Evolutionary conservation across 345 rosid genomes (phyloP).

Genomic region (Dipteronia dyeriana): DNA sequence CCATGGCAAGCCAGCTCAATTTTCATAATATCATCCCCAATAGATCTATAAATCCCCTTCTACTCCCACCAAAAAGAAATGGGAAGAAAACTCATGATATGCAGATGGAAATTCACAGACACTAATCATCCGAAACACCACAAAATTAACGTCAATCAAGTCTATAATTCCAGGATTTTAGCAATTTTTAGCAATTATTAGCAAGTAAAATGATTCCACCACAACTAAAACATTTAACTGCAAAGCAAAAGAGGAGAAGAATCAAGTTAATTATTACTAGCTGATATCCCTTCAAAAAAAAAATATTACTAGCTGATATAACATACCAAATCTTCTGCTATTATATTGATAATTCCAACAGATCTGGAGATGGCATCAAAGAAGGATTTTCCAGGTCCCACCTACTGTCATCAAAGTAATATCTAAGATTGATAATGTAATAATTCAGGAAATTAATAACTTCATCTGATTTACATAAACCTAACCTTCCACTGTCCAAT

Average conservation of each 20-base stretch:
- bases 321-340: constrained; percentile 95
- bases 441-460: constrained; percentile 20
- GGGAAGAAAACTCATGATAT: neutral
- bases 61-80: neutral
- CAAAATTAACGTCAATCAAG: neutral
- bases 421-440: constrained; percentile 28
- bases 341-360: constrained; percentile 72
- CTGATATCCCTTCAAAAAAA: too few species aligned
- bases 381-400: constrained; percentile 87
- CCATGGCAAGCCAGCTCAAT: too few species aligned
- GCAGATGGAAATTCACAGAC: neutral
- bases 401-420: constrained; percentile 62
- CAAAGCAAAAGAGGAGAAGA: neutral
- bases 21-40: neutral
- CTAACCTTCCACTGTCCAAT: constrained; percentile 90
- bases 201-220: neutral
- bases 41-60: neutral
- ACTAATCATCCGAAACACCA: neutral
- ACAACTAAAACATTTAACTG: neutral
- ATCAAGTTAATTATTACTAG: constrained; percentile 16
- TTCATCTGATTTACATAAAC: constrained; percentile 13
- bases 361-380: constrained; percentile 74
- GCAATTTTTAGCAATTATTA: neutral
- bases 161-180: neutral
- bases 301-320: constrained; percentile 24